Conservation (phyloP, 345 rosid genomes). For the Acer campestre region DNA sequence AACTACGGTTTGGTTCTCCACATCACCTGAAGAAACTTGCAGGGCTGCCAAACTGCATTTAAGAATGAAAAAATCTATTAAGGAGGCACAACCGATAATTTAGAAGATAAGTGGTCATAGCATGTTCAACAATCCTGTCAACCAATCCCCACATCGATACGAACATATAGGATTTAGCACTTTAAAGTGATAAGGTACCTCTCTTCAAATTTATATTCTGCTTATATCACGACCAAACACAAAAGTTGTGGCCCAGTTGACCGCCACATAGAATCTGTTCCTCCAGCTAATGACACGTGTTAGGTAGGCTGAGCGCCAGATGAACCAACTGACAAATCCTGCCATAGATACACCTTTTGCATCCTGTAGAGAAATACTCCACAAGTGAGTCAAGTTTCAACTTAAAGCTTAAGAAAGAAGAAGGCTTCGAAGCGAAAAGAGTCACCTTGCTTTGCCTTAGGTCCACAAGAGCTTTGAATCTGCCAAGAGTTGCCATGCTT, state of each 20-base stretch:
- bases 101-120: neutral
- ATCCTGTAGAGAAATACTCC: slow-evolving; percentile 46
- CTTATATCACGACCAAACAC: slow-evolving; percentile 92
- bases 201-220: slow-evolving; percentile 42
- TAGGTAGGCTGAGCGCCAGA: slow-evolving; percentile 98
- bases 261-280: slow-evolving; percentile 84
- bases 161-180: neutral
- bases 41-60: slow-evolving; percentile 10
- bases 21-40: neutral
- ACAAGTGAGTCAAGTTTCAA: slow-evolving; percentile 13
- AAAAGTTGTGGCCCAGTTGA: slow-evolving; percentile 87
- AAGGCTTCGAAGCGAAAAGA: neutral
- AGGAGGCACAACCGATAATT: neutral
- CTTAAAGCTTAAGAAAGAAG: neutral
- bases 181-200: slow-evolving; percentile 5
- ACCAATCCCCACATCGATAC: neutral
- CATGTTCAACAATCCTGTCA: neutral
- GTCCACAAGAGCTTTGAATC: slow-evolving; percentile 93
- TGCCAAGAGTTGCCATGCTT: slow-evolving; percentile 94
- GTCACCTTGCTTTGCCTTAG: slow-evolving; percentile 91
- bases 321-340: slow-evolving; percentile 83
- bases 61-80: neutral
- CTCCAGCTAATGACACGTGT: slow-evolving; percentile 97
- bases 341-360: slow-evolving; percentile 75
- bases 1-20: neutral